Evolutionary conservation across 2,329 filamentous ascomycete species (phyloP), one percentile per base, ranked within the genome.

Genomic region (Pleoardoris graminearum): DNA sequence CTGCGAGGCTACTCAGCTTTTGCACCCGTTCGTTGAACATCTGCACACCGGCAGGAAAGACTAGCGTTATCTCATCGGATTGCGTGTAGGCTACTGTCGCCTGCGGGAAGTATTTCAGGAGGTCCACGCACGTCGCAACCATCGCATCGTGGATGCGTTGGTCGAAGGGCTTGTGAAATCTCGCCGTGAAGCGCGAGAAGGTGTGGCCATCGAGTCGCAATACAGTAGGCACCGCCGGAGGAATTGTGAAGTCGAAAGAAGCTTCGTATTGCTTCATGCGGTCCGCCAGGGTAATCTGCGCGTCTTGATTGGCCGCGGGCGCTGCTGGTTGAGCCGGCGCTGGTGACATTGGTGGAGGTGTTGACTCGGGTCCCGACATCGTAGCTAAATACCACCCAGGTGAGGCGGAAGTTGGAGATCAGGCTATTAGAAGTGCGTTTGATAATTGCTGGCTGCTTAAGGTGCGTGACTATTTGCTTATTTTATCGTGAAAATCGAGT

Each of bases 201-300:
- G 52, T 54, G 45, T 69, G 66, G 17, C 67, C 66, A 29, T 71
- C 68, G 4, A 71, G 61, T 22, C 66, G 67, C 6, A 70, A 56
- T 11, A 71, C 54, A 14, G 61, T 54, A 4, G 68, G 66, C 1
- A 47, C 41, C 39, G 53, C 21, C 11, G 43, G 27, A 1, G 66
- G 65, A 7, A 71, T 47, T 7, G 47, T 58, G 51, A 52, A 51
- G 53, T 71, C 64, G 55, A 53, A 65, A 27, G 47, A 33, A 19
- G 64, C 52, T 58, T 71, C 68, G 55, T 71, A 69, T 23, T 60
- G 47, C 49, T 70, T 70, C 68, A 71, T 71, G 43, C 68, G 68
- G 11, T 56, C 53, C 25, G 62, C 68, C 7, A 71, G 60, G 17
- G 61, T 37, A n/a, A 44, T 25, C 5, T 52, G 12, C 50, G 11